phyloP scores from a whole-genome alignment of 805 yeast species.

The Gaillardinia entomophila region DNA sequence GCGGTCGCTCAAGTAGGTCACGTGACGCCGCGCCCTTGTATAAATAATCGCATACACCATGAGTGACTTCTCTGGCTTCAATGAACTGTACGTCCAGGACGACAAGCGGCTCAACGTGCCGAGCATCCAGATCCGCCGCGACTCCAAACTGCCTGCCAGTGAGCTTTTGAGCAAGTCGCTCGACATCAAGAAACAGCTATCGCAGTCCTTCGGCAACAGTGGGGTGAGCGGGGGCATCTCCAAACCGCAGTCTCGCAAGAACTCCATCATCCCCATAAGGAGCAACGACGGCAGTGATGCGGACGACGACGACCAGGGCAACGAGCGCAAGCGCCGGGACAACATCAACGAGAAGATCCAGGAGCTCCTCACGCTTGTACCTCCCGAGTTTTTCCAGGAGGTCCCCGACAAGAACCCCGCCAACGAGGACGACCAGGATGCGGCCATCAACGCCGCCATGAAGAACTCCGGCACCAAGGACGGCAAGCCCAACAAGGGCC shows the following conservation, averaged over 20 bases:
- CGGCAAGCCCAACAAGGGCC: slow-evolving; percentile 83
- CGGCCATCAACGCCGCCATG: slow-evolving; percentile 23
- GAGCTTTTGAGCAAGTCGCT: slow-evolving; percentile 22
- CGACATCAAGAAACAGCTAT: slow-evolving; percentile 37
- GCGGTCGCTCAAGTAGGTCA: background rate
- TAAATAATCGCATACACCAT: background rate
- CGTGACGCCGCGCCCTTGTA: too few species aligned
- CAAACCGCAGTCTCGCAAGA: slow-evolving; percentile 34
- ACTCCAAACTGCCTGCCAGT: slow-evolving; percentile 13
- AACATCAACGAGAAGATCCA: slow-evolving; percentile 41
- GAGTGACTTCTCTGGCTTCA: slow-evolving; percentile 10
- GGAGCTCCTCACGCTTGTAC: slow-evolving; percentile 34
- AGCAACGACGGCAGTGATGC: slow-evolving; percentile 12
- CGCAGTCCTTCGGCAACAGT: slow-evolving; percentile 28
- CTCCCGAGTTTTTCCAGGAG: slow-evolving; percentile 23
- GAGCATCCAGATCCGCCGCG: slow-evolving; percentile 22
- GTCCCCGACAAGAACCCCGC: slow-evolving; percentile 11
- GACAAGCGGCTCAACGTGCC: slow-evolving; percentile 18
- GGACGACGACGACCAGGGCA: slow-evolving; percentile 28
- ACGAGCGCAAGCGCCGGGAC: slow-evolving; percentile 38
- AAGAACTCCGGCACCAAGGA: slow-evolving; percentile 61
- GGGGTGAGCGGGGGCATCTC: slow-evolving; percentile 26
- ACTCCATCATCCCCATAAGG: slow-evolving; percentile 22
- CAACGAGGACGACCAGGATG: slow-evolving; percentile 11
- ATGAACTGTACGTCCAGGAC: slow-evolving; percentile 10